Percentiles rank a stretch among this genome's conserved stretches.
These are phyloP conservation scores for Camptophora hylomeconis DNA, from an alignment of 2,329 filamentous ascomycete genomes.

Conservation along the genomic window DNA sequence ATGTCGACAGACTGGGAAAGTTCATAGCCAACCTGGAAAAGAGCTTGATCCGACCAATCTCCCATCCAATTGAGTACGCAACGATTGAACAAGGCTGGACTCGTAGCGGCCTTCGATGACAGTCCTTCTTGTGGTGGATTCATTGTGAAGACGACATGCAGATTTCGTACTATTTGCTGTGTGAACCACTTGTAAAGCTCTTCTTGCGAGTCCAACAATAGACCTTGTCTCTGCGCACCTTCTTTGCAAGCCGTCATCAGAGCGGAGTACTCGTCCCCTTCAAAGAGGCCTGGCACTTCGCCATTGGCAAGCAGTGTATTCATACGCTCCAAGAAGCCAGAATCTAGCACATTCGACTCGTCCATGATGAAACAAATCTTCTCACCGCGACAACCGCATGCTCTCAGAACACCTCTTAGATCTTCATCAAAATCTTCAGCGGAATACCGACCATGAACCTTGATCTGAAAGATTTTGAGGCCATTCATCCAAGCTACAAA, in stretches of 20 bases:
- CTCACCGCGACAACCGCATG: constrained; percentile 93
- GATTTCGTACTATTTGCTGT: constrained; percentile 94
- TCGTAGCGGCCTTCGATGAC: constrained; percentile 91
- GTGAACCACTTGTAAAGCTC: constrained; percentile 99
- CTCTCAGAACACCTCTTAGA: constrained; percentile 78
- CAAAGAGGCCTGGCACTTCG: constrained; percentile 96
- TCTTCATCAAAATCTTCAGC: constrained; percentile 98
- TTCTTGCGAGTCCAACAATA: constrained; percentile 92
- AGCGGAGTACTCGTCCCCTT: constrained; percentile 97
- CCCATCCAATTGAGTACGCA: constrained; percentile 99
- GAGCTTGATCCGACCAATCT: constrained; percentile 97
- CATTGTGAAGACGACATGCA: constrained; percentile 99
- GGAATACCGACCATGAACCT: constrained; percentile 97
- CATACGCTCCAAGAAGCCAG: constrained; percentile 97
- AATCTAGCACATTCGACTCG: constrained; percentile 95
- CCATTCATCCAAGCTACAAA: constrained; percentile 99
- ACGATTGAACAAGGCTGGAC: constrained; percentile 96
- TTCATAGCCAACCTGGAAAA: constrained; percentile 95
- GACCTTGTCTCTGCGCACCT: constrained; percentile 86
- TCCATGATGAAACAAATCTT: constrained; percentile 99
- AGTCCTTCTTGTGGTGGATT: constrained; percentile 93
- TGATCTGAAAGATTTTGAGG: constrained; percentile 98
- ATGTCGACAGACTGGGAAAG: constrained; percentile 93
- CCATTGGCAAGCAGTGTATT: constrained; percentile 97
- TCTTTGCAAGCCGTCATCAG: constrained; percentile 99